Evolutionary conservation across 768 basidiomycete species (phyloP).

Genomic region (Nidularia pulvinata): DNA sequence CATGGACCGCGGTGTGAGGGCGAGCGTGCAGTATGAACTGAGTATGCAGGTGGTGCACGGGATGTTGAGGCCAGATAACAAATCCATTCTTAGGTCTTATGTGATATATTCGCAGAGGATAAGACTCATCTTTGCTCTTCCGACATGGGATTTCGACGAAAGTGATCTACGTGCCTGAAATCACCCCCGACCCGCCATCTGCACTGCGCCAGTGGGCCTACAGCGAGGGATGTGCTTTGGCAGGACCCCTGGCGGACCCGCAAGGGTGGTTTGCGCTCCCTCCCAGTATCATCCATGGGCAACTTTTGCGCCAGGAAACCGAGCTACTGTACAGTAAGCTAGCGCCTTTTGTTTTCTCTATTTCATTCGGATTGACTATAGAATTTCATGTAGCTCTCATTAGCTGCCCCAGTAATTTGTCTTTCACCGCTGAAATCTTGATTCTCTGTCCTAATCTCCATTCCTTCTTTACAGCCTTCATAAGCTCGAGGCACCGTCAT

Average conservation of each 20-base stretch:
- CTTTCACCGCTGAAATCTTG: too few relatives aligned
- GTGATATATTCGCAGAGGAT: too few relatives aligned
- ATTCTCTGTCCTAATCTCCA: background rate
- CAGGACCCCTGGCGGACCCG: constrained; percentile 15
- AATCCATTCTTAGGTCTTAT: constrained; percentile 18
- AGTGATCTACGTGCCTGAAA: constrained; percentile 12
- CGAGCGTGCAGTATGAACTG: constrained; percentile 33
- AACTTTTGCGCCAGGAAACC: constrained; percentile 1
- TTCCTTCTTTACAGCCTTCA: constrained; percentile 13
- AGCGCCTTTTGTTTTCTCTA: background rate
- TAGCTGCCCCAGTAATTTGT: constrained; percentile 17
- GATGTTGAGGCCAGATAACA: constrained; percentile 32
- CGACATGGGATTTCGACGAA: constrained; percentile 16
- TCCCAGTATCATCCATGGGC: constrained; percentile 3
- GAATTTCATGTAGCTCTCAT: constrained; percentile 12
- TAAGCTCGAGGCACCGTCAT: constrained; percentile 22
- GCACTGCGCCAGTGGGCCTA: constrained; percentile 15
- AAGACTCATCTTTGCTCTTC: too few relatives aligned
- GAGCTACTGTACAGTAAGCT: too few relatives aligned
- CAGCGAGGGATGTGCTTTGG: constrained; percentile 9
- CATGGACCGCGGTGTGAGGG: constrained; percentile 25
- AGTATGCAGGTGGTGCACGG: constrained; percentile 33
- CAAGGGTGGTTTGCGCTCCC: constrained; percentile 13
- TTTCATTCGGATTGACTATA: background rate
- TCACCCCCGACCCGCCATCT: constrained; percentile 12